Conservation (phyloP, 495 filamentous ascomycete species). For the Penicillium pancosmium region DNA sequence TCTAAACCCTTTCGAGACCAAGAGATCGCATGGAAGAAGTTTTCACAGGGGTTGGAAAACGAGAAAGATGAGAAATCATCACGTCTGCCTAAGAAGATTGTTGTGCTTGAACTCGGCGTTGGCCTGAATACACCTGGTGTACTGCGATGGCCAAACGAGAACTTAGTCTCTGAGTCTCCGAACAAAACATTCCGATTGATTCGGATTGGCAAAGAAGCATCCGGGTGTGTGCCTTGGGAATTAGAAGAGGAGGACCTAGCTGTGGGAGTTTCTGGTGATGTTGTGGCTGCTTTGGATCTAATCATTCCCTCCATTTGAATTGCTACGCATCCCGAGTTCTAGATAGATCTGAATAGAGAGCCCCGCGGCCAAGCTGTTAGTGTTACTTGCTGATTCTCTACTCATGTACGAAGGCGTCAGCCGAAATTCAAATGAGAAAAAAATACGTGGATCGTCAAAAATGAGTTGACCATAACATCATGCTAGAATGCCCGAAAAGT, state of each 20-base stretch:
- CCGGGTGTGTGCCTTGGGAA: constrained; percentile 29
- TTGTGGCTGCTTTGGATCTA: constrained; percentile 4
- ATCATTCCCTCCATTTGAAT: neutral
- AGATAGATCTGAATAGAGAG: too few species aligned
- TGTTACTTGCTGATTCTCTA: too few species aligned
- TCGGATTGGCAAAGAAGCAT: constrained; percentile 27
- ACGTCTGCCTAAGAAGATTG: neutral
- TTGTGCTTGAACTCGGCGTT: constrained; percentile 31
- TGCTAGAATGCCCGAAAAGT: constrained; percentile 10
- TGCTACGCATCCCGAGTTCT: too few species aligned
- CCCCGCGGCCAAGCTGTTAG: too few species aligned
- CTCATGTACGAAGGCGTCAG: too few species aligned
- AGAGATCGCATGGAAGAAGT: constrained; percentile 19
- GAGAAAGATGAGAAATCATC: neutral
- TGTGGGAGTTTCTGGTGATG: constrained; percentile 19
- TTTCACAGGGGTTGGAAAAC: constrained; percentile 4
- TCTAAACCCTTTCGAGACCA: constrained; percentile 15
- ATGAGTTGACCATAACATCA: too few species aligned
- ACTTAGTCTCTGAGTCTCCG: constrained; percentile 18
- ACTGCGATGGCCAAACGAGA: constrained; percentile 31
- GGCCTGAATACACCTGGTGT: constrained; percentile 33
- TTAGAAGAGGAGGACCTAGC: constrained; percentile 24
- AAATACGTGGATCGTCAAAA: too few species aligned
- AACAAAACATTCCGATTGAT: constrained; percentile 18
- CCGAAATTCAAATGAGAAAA: too few species aligned